Base-by-base conservation (phyloP, 140 eudicot species). In the Anethum foeniculum region DNA sequence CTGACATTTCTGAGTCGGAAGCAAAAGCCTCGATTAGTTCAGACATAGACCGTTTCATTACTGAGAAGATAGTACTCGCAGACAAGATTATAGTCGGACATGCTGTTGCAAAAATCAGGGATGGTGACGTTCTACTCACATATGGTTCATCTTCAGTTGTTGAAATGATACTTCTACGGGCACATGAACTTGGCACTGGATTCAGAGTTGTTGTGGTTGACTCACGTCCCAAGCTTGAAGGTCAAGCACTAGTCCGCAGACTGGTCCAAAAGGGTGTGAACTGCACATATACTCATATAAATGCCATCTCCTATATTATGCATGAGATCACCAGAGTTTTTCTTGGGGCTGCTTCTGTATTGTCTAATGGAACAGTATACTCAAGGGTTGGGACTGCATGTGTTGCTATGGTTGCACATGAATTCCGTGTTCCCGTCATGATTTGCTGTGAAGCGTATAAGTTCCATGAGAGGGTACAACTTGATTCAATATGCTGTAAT, bases 341-440 rank as follows among this genome's bases (percentile, higher is more conserved):
- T 78, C 71, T 94, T 77, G 96, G 96, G 78, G 98, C 97, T 60
- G 95, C 96, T 27, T 92, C 98, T 68, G 96, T 92, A 30, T 85
- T 94, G 67, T 90, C 96, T 34, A 94, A 94, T 85, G 98, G 98
- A 75, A 92, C 93, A 2, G 85, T 92, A 7, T 94, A 90, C 81
- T 94, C 98, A 32, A 89, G 97, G 71, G 89, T 94, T 65, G 98
- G 98, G 32, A 90, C 97, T 77, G 96, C 98, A 14, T 87, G 89
- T 80, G 88, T 94, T 80, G 98, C 98, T 43, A 92, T 94, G 98
- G 98, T 94, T 79, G 98, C 95, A 78, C 88, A 94, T 89, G 92
- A 91, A 28, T 88, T 85, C 71, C 92, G 54, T 75, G 95, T 94
- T 65, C 98, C 96, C 0, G 96, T 94, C 43, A 82, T 94, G 88